Conservation (phyloP, 2,329 filamentous ascomycete genomes). For the Paecilomyces dactylethromorphus region DNA sequence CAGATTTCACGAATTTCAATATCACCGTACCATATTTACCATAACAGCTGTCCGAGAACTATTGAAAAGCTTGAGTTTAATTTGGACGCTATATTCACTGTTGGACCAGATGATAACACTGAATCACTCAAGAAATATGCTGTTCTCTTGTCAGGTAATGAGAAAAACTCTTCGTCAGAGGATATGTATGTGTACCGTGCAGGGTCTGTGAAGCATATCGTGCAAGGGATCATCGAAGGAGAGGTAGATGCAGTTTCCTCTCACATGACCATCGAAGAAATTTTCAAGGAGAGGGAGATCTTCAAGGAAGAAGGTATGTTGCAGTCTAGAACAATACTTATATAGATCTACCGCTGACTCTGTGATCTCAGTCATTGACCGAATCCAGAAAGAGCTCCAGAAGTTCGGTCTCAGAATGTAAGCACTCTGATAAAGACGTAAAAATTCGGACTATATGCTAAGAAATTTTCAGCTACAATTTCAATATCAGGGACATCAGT, state of each 20-base stretch:
- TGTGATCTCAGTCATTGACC: conserved; percentile 52
- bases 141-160: conserved; percentile 64
- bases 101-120: conserved; percentile 67
- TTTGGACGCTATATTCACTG: conserved; percentile 77
- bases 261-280: conserved; percentile 89
- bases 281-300: conserved; percentile 69
- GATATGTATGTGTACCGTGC: conserved; percentile 37
- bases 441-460: conserved; percentile 2
- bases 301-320: conserved; percentile 62
- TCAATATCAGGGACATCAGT: conserved; percentile 80
- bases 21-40: conserved; percentile 64
- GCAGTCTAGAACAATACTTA: conserved; percentile 9
- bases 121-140: conserved; percentile 75
- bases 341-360: conserved; percentile 9
- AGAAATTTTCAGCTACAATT: conserved; percentile 52
- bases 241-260: conserved; percentile 78
- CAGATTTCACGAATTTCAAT: conserved; percentile 33
- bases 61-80: conserved; percentile 79
- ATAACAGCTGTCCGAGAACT: conserved; percentile 82
- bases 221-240: conserved; percentile 85
- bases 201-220: conserved; percentile 74
- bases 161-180: conserved; percentile 35
- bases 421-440: conserved; percentile 2
- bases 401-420: conserved; percentile 73
- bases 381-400: conserved; percentile 71